Percentiles rank a stretch among this genome's conserved stretches.
Evolutionary conservation across 352 stramenopile genomes (phyloP).

Genomic region (Pythium myriotylum): DNA sequence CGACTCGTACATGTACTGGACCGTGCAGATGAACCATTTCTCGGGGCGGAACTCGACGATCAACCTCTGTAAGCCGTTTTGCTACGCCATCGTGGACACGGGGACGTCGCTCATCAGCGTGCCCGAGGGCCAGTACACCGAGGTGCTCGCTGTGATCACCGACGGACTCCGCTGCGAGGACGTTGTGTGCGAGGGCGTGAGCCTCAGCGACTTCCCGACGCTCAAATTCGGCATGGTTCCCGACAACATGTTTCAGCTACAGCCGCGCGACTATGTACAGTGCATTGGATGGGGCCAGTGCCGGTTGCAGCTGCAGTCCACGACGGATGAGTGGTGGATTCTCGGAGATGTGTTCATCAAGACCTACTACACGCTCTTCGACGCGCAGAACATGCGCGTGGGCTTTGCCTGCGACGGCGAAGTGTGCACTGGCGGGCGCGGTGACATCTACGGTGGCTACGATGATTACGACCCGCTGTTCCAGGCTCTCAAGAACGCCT

Average conservation of each 20-base stretch:
- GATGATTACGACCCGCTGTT: conserved; percentile 42
- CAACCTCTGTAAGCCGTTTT: conserved; percentile 81
- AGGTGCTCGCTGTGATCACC: conserved; percentile 66
- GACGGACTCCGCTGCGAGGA: conserved; percentile 64
- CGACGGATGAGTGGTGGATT: conserved; percentile 86
- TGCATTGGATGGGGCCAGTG: conserved; percentile 78
- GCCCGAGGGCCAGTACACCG: conserved; percentile 66
- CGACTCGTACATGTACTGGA: conserved; percentile 87
- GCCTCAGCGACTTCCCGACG: conserved; percentile 59
- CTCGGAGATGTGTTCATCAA: conserved; percentile 91
- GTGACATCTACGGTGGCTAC: conserved; percentile 62
- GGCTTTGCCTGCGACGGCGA: conserved; percentile 87
- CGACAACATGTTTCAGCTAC: conserved; percentile 84
- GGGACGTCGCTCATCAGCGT: conserved; percentile 88
- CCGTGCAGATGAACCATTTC: conserved; percentile 76
- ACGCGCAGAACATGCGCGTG: conserved; percentile 85
- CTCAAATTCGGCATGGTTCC: conserved; percentile 82
- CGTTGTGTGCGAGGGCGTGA: conserved; percentile 60
- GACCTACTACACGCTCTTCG: conserved; percentile 92
- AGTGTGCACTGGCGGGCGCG: conserved; percentile 71
- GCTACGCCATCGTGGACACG: conserved; percentile 89
- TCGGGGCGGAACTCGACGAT: conserved; percentile 20
- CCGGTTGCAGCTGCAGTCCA: conserved; percentile 79
- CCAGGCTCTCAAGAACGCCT: conserved; percentile 59
- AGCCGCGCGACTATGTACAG: conserved; percentile 78